Conservation (phyloP, 2,329 filamentous ascomycete species). For the Cordyceps javanica region DNA sequence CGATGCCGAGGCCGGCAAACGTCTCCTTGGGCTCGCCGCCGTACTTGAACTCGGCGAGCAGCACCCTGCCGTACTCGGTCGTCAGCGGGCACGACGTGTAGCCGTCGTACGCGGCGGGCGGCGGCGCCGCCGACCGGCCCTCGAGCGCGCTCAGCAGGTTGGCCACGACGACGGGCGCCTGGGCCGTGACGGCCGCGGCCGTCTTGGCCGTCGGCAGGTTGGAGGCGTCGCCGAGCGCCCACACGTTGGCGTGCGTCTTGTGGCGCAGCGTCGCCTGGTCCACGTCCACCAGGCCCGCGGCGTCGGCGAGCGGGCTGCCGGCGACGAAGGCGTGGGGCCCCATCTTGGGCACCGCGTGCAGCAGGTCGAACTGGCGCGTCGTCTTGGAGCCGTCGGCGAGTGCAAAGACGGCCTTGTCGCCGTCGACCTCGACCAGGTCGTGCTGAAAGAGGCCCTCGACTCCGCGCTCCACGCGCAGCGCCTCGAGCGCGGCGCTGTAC, state of each 20-base stretch:
- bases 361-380: constrained; percentile 43
- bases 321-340: constrained; percentile 48
- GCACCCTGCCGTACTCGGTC: constrained; percentile 55
- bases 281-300: constrained; percentile 52
- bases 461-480: constrained; percentile 45
- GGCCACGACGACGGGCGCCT: constrained; percentile 44
- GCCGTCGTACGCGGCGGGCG: constrained; percentile 41
- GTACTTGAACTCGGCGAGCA: constrained; percentile 62
- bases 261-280: constrained; percentile 46
- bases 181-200: constrained; percentile 44
- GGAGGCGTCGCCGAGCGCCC: constrained; percentile 55
- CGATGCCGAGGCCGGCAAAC: constrained; percentile 49
- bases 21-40: constrained; percentile 58
- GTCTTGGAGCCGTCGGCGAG: constrained; percentile 30
- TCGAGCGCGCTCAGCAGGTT: constrained; percentile 41
- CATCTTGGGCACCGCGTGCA: constrained; percentile 56
- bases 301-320: constrained; percentile 47
- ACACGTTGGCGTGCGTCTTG: constrained; percentile 49
- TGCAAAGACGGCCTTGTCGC: constrained; percentile 46
- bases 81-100: constrained; percentile 50
- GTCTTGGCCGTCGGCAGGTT: constrained; percentile 54
- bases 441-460: constrained; percentile 55
- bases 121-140: constrained; percentile 26
- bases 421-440: constrained; percentile 47
- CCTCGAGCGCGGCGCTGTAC: constrained; percentile 48